Percentiles rank a stretch among this genome's conserved stretches.
These are phyloP conservation scores for Cystobasidiaceae sp. DNA, from an alignment of 1,284 basidiomycete species.

Conservation along the genomic window DNA sequence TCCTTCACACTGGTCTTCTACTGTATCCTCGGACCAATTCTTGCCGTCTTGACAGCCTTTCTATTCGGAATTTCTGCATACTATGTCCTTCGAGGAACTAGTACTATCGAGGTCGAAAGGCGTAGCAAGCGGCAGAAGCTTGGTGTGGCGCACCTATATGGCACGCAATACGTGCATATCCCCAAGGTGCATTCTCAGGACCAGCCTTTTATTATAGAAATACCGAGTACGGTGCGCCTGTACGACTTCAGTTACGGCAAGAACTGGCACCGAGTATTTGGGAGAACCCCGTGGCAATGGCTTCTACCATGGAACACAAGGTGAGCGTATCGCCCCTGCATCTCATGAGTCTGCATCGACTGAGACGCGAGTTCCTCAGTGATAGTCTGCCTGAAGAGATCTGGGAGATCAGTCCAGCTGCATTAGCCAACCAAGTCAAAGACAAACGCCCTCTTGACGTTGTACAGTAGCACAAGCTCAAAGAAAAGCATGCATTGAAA, in stretches of 20 bases:
- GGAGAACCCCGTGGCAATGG: neutral
- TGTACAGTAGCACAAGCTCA: too few species aligned
- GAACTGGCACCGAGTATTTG: slow-evolving; percentile 9
- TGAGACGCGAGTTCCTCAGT: too few species aligned
- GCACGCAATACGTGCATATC: neutral
- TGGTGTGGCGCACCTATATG: neutral
- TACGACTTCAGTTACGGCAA: slow-evolving; percentile 6
- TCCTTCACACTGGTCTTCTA: slow-evolving; percentile 4
- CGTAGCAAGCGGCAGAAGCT: neutral
- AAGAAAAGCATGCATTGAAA: neutral
- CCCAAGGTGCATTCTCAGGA: neutral
- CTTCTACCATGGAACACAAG: too few species aligned
- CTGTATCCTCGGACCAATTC: neutral
- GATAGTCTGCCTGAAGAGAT: too few species aligned
- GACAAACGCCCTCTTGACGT: too few species aligned
- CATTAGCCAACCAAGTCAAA: too few species aligned
- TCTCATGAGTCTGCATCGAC: too few species aligned
- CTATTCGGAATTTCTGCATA: neutral
- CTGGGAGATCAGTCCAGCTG: too few species aligned
- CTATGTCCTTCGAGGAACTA: neutral
- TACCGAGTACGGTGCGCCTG: neutral
- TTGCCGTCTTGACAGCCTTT: neutral
- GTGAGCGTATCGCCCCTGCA: too few species aligned
- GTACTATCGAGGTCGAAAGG: slow-evolving; percentile 14
- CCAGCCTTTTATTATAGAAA: neutral